Base-by-base conservation (phyloP, 1,139 yeast species). In the Saccharomycopsis hybrid region DNA sequence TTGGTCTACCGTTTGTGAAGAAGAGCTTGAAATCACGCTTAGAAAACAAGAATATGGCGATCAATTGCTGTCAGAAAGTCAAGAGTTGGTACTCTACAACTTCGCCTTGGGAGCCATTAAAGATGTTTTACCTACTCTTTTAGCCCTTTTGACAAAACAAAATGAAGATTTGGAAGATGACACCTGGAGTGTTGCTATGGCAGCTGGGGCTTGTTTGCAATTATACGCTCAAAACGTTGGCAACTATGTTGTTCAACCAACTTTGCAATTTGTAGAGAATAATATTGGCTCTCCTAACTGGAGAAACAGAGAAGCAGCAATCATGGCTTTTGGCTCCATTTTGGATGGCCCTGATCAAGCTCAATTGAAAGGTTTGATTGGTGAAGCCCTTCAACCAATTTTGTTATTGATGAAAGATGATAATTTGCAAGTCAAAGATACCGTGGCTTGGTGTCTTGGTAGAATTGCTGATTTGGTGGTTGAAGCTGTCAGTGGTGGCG, bases 391-490 rank as follows among this genome's bases (percentile, higher is more conserved):
- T 54, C 78, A 77, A 35, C 88, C 97, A 27, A 82, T 92, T 54
- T 72, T 90, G 51, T 64, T 66, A 25, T 75, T 90, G 62, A 88
- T 90, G 68, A 71, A 69, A 43, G 97, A 92, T 66, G 75, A 78
- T 29, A 71, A 77, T 36, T 71, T 88, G 56, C 96, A 88, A 64
- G 98, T 92, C 18, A 85, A 88, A 66, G 98, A 92, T 64, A 90
- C 98, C 0, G 96, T 90, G 43, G 95, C 97, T 5, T 92, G 98
- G 98, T 92, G 97, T 69, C 74, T 92, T 55, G 98, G 98, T 53
- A 80, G 97, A 68, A 87, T 92, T 60, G 95, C 97, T 9, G 97
- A 92, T 62, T 70, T 84, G 55, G 92, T 84, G 44, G 77, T 87
- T 56, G 86, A 79, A 54, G 90, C 95, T 4, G 81, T 90, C 56